A percentile compares a stretch with the other conserved stretches of the same genome.
These are phyloP conservation scores for Bryopsis sp. DNA, from an alignment of 139 green algal species.

Conservation along the genomic window DNA sequence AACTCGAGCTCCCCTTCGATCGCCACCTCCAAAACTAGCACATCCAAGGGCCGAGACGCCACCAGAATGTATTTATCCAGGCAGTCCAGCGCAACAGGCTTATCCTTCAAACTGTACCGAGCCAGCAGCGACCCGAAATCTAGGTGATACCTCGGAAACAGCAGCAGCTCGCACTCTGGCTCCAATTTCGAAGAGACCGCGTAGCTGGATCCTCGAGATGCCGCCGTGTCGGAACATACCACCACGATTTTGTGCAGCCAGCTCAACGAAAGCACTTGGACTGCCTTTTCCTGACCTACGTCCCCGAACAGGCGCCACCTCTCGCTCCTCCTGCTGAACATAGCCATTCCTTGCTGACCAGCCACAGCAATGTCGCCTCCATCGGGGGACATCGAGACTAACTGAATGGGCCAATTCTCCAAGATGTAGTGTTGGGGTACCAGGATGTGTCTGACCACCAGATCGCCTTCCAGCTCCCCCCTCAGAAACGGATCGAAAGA, in stretches of 20 bases:
- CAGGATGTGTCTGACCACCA: constrained; percentile 15
- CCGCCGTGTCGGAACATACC: background rate
- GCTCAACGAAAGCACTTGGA: constrained; percentile 37
- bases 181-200: too few relatives aligned
- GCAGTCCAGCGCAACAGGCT: constrained; percentile 74
- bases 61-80: constrained; percentile 60
- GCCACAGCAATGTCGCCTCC: constrained; percentile 77
- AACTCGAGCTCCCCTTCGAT: constrained; percentile 40
- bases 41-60: constrained; percentile 62
- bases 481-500: background rate
- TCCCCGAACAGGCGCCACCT: constrained; percentile 82
- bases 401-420: constrained; percentile 31
- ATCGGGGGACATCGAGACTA: constrained; percentile 29
- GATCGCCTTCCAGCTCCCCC: background rate
- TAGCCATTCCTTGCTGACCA: constrained; percentile 56
- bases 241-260: constrained; percentile 49
- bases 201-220: background rate
- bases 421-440: constrained; percentile 33
- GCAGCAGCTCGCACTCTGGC: constrained; percentile 50
- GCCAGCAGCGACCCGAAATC: constrained; percentile 72
- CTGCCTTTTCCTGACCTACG: constrained; percentile 63
- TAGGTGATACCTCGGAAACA: constrained; percentile 79
- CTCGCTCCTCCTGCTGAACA: constrained; percentile 55
- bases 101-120: constrained; percentile 31
- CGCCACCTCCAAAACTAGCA: constrained; percentile 63